A percentile compares a stretch with the other conserved stretches of the same genome.
These are phyloP conservation scores for Erysimum pusillum DNA, from an alignment of 441 rosid species.

Conservation along the genomic window DNA sequence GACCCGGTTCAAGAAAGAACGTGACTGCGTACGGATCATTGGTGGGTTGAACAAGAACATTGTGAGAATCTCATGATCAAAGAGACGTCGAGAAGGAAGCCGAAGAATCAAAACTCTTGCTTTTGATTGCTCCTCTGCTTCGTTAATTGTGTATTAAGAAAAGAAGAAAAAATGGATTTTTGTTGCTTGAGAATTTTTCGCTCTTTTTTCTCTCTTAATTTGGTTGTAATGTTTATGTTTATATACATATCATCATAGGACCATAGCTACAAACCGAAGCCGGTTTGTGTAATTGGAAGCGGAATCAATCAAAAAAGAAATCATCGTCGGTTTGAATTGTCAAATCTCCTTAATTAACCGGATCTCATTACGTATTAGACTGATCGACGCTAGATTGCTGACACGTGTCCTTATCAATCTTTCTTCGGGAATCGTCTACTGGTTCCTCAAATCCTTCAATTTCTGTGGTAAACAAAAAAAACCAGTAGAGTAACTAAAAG, in stretches of 20 bases:
- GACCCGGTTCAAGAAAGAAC: slow-evolving; percentile 56
- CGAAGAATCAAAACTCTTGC: slow-evolving; percentile 42
- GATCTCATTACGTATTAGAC: not conserved
- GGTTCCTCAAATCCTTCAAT: slow-evolving; percentile 1
- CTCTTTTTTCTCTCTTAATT: slow-evolving; percentile 8
- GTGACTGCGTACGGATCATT: slow-evolving; percentile 47
- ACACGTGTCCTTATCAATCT: slow-evolving; percentile 30
- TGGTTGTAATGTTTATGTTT: slow-evolving; percentile 48
- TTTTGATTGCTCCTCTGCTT: slow-evolving; percentile 40
- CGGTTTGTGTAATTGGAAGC: slow-evolving; percentile 46
- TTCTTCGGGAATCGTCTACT: slow-evolving; percentile 30
- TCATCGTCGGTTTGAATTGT: slow-evolving; percentile 50
- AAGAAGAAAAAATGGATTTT: slow-evolving; percentile 26
- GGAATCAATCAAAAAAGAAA: slow-evolving; percentile 16
- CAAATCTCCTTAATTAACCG: slow-evolving; percentile 16
- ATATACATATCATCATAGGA: slow-evolving; percentile 44
- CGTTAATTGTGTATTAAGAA: slow-evolving; percentile 54
- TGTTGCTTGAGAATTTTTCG: slow-evolving; percentile 46
- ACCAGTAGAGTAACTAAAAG: not conserved
- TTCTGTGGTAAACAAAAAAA: not conserved
- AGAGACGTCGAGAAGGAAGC: slow-evolving; percentile 44
- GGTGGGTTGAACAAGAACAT: slow-evolving; percentile 50
- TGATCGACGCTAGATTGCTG: not conserved
- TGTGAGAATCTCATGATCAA: slow-evolving; percentile 48
- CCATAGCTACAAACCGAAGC: slow-evolving; percentile 46